Conservation (phyloP, 306 rosid species). For the Dryas alaskensis region DNA sequence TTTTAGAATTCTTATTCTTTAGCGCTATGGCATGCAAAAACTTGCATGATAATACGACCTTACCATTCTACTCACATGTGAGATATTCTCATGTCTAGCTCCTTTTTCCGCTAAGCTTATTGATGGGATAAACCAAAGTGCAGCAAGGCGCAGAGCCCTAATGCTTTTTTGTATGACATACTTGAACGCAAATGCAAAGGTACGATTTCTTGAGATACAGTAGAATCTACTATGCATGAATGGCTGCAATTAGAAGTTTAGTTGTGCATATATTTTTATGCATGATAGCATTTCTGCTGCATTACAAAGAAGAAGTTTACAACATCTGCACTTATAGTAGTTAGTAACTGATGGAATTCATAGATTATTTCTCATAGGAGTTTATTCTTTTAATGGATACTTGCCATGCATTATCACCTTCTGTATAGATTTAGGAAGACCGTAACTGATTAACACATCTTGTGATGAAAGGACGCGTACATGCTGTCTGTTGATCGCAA, state of each 20-base stretch:
- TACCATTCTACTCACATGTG: slow-evolving; percentile 2
- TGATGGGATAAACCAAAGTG: slow-evolving; percentile 81
- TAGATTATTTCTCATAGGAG: no score
- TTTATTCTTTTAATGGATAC: not conserved
- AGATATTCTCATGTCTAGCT: slow-evolving; percentile 43
- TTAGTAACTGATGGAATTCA: no score
- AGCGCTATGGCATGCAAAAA: not conserved
- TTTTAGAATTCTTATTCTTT: not conserved
- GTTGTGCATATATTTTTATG: not conserved
- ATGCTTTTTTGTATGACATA: slow-evolving; percentile 62
- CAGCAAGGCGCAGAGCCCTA: slow-evolving; percentile 78
- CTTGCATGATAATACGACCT: not conserved
- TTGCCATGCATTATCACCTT: not conserved
- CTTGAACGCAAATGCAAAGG: slow-evolving; percentile 65
- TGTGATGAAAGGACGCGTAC: slow-evolving; percentile 60
- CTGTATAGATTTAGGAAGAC: not conserved
- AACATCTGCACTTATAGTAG: no score
- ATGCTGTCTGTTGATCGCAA: slow-evolving; percentile 61
- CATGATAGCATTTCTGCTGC: no score
- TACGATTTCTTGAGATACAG: not conserved
- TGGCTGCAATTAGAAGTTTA: not conserved
- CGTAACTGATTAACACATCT: not conserved
- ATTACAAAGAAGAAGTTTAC: no score
- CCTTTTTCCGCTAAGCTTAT: slow-evolving; percentile 64
- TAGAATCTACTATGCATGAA: not conserved